Evolutionary conservation across 441 rosid species (phyloP).

Genomic region (Gossypium gossypioides): DNA sequence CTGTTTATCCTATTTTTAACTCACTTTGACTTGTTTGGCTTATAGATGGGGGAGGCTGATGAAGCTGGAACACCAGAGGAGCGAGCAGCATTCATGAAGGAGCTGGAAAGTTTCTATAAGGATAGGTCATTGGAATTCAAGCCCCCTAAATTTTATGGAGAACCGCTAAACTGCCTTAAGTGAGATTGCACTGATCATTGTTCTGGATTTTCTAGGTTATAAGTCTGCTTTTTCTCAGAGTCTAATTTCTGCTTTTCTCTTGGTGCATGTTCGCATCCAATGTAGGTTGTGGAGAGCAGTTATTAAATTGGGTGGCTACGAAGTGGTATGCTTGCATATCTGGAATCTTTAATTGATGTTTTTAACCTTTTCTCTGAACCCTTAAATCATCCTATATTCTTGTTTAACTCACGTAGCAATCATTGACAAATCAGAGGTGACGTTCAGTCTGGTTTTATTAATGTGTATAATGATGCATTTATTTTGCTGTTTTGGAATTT

Average conservation of each 20-base stretch:
- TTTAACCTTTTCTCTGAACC: background rate
- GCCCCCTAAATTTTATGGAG: slow-evolving; percentile 83
- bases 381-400: background rate
- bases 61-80: slow-evolving; percentile 65
- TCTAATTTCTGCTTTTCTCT: slow-evolving; percentile 17
- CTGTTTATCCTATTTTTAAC: background rate
- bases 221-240: slow-evolving; percentile 3
- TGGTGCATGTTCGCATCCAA: slow-evolving; percentile 14
- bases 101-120: slow-evolving; percentile 61
- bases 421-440: background rate
- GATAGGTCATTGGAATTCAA: slow-evolving; percentile 50
- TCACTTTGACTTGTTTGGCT: slow-evolving; percentile 8
- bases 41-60: slow-evolving; percentile 52
- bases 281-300: slow-evolving; percentile 85
- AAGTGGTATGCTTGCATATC: slow-evolving; percentile 48
- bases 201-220: slow-evolving; percentile 1
- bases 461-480: background rate
- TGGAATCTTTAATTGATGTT: slow-evolving; percentile 1
- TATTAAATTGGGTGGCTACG: slow-evolving; percentile 76
- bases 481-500: background rate
- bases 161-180: slow-evolving; percentile 79
- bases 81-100: slow-evolving; percentile 64
- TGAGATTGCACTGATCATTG: slow-evolving; percentile 24
- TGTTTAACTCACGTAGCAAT: background rate
- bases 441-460: background rate